Base-by-base conservation (phyloP, 2,329 filamentous ascomycete species). In the Thielaviopsis ethacetica region DNA sequence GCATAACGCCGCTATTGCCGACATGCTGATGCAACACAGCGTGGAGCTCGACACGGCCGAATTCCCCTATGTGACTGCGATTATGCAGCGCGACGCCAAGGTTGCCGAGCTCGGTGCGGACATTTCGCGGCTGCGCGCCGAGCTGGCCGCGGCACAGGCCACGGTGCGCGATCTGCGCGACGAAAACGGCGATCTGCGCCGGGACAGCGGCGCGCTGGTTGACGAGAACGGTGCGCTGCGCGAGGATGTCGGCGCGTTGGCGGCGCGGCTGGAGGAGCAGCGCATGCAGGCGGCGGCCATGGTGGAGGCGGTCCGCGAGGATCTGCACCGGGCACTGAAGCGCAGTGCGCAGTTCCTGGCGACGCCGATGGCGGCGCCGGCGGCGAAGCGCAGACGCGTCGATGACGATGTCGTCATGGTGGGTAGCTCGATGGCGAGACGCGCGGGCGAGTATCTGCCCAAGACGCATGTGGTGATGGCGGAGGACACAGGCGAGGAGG, bases 1-100 rank as follows among this genome's bases (percentile, higher is more conserved):
- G 10, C 67, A 68, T 59, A 64, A 69, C 1, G 62, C 62, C 2
- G 67, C 71, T 12, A 63, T 76, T 7, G 60, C 65, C 0, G 59
- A 56, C 15, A 44, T 44, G 38, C 13, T 44, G 38, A 44, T 44
- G 38, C 38, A 44, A 7, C 38, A 44, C 38, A 44, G 38, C 38
- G 15, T 7, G 1, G 38, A 15, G 2, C 38, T 44, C 17, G 17
- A 44, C 38, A 5, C 13, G 5, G 38, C 38, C 38, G 38, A 44
- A 10, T n/a, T 44, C 15, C 38, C 38, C 15, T 44, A 17, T n/a
- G 38, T 44, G 2, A 17, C 38, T 15, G 38, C 38, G 19, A 57
- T 59, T 15, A 50, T 62, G 51, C 54, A 61, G 17, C 59, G 53
- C 13, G 24, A 55, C 26, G 49, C 53, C 44, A 30, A 62, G 13